Base-by-base conservation (phyloP, 2,329 filamentous ascomycete species). In the Penicillium sp. region DNA sequence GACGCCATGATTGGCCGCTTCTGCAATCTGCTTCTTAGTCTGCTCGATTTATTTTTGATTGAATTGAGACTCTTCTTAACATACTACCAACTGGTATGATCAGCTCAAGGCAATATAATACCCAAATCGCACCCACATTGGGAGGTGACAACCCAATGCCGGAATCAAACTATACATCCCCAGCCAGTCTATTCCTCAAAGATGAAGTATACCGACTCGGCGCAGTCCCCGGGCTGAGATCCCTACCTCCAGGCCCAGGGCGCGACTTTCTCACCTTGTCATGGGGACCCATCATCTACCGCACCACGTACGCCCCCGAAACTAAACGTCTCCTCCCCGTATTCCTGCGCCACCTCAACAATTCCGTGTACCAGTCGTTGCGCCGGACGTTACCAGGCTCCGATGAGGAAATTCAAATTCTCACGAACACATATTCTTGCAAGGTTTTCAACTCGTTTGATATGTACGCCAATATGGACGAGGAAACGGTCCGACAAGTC, bases 311-410 rank as follows among this genome's bases (percentile, higher is more conserved):
- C 48, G 60, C 61, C 0, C 57, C 69, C 4, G 65, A 66, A 23
- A 65, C 64, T 4, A 54, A 68, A 47, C 61, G 60, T 9, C 71
- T 91, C 84, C 9, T 86, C 81, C 73, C 81, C 86, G 3, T 82
- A 63, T 58, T 69, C 74, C 6, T 75, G 66, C 33, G 81, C 75
- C 36, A 82, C 80, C 57, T 83, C 79, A 21, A 90, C 74, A 13
- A 90, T 81, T 53, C 90, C 80, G 70, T 90, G 13, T 56, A 56
- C 33, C 51, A 53, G 19, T 58, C 65, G 16, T 53, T 71, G 9
- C 48, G 57, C 13, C 61, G 57, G 27, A 56, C 48, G 6, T 55
- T 71, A 4, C 52, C 58, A 2, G 69, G 69, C 27, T 62, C 64
- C 5, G 51, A 59, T 2, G 58, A 69, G 2, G 61, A 70, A 44